These are phyloP conservation scores for Curvularia verruculosa DNA, from an alignment of 2,329 filamentous ascomycete genomes.

Conservation along the genomic window DNA sequence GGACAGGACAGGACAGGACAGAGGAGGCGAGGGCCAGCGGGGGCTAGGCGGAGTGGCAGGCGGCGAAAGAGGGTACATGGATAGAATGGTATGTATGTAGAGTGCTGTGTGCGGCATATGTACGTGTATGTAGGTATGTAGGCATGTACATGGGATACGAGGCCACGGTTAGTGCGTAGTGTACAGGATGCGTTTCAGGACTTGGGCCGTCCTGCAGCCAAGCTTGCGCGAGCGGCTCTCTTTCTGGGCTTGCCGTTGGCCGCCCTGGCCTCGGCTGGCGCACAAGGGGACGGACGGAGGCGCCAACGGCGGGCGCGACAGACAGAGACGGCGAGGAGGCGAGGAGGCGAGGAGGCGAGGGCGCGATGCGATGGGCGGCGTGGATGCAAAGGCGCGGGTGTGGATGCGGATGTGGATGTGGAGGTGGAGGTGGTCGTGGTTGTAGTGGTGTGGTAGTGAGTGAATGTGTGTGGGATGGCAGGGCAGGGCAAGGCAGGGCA, in stretches of 20 bases:
- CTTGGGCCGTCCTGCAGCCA: constrained; percentile 21
- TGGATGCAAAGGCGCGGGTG: no score
- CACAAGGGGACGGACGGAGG: neutral
- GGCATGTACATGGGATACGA: no score
- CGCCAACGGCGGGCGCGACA: constrained; percentile 7
- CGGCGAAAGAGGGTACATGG: neutral
- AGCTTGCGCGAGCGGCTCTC: constrained; percentile 21
- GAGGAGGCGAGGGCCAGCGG: constrained; percentile 8
- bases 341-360: no score
- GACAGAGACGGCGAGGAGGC: neutral
- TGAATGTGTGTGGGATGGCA: no score
- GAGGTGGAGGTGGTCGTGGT: no score
- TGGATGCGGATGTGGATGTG: no score
- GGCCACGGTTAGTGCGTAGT: constrained; percentile 4
- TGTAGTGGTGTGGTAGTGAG: no score
- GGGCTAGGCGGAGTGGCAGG: constrained; percentile 9
- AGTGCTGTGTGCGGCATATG: constrained; percentile 7
- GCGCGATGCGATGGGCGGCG: no score
- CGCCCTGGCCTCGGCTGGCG: constrained; percentile 1
- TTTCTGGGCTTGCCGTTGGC: constrained; percentile 13
- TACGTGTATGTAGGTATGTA: no score
- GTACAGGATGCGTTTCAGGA: constrained; percentile 25
- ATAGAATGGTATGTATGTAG: neutral
- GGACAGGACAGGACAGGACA: neutral
- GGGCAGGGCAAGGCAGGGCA: neutral